Evolutionary conservation across 2,329 filamentous ascomycete species (phyloP), one percentile per base, ranked within the genome.

Genomic region (Coleophoma crateriformis): DNA sequence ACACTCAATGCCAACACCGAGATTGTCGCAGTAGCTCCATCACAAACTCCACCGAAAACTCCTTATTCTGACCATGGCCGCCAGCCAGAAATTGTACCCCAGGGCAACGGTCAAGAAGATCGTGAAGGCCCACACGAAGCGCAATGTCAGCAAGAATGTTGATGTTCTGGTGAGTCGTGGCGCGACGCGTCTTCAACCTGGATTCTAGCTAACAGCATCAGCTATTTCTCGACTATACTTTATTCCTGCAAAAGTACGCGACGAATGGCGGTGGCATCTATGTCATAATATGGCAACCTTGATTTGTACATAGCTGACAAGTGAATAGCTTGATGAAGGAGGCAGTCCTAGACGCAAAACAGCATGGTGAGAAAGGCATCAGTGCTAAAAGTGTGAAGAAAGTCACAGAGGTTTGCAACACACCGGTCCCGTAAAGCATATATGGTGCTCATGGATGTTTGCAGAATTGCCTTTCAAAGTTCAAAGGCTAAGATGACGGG

Each of bases 21-120:
- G 15, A 38, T 14, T 4, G 14, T 4, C 6, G 15, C 15, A 41
- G 39, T 15, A 19, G 19, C 34, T 15, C 6, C 19, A 22, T 19
- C 19, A 15, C 34, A 47, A 33, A 34, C 4, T n/a, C 46, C 40
- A 27, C 27, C 6, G 27, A 27, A 27, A 19, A 27, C 2, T 4
- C 27, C 27, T 27, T 4, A 27, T 10, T 27, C 7, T 8, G n/a
- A 39, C 43, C 14, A 57, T 67, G 64, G 64, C 64, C 42, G 51
- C 58, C 12, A 75, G 81, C 19, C 84, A 85, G 63, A 92, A 90
- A 59, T 75, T 88, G 13, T 96, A 95, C 62, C 90, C 90, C 11
- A 84, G 90, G 54, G 84, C 82, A 15, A 94, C 88, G 0, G 76
- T 96, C 60, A 94, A 90, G 69, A 91, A 90, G 68, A 92, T 95